Evolutionary conservation across 2,329 filamentous ascomycete genomes (phyloP).

Genomic region (Paraconiothyrium brasiliense): DNA sequence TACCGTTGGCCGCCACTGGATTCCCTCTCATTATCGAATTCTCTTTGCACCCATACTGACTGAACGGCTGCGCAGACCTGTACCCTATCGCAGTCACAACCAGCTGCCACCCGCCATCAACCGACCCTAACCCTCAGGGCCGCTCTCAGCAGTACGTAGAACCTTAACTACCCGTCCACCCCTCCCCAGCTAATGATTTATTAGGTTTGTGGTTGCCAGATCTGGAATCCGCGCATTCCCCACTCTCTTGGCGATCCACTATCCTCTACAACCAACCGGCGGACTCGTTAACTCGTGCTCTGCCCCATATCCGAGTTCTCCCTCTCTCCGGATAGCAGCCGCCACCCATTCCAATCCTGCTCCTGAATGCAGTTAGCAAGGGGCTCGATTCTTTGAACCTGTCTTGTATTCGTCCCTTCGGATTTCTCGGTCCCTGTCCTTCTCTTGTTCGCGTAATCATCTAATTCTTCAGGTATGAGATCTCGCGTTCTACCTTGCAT

Average conservation of each 20-base stretch:
- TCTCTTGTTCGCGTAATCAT: constrained; percentile 56
- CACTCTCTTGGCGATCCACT: constrained; percentile 52
- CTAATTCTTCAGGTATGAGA: constrained; percentile 60
- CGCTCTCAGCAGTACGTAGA: constrained; percentile 34
- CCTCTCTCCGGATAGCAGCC: constrained; percentile 47
- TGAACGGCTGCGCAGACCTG: constrained; percentile 18
- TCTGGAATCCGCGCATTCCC: constrained; percentile 55
- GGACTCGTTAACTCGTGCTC: constrained; percentile 66
- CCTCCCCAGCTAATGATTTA: constrained; percentile 30
- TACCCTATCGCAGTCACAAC: constrained; percentile 25
- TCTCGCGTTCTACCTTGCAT: constrained; percentile 20
- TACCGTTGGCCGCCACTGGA: neutral
- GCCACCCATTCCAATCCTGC: constrained; percentile 49
- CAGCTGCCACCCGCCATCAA: constrained; percentile 27
- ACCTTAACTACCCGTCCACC: neutral
- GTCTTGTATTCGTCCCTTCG: constrained; percentile 42
- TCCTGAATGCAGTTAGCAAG: constrained; percentile 57
- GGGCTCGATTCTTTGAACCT: constrained; percentile 46
- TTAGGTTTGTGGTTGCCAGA: constrained; percentile 49
- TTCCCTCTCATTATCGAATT: neutral
- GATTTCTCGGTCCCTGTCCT: constrained; percentile 44
- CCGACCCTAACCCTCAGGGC: constrained; percentile 32
- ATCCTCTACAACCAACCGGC: constrained; percentile 47
- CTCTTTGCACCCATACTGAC: constrained; percentile 25
- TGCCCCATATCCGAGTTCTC: constrained; percentile 48